These are phyloP conservation scores for Pleurotus sapidus DNA, from an alignment of 768 basidiomycete genomes.

Conservation along the genomic window DNA sequence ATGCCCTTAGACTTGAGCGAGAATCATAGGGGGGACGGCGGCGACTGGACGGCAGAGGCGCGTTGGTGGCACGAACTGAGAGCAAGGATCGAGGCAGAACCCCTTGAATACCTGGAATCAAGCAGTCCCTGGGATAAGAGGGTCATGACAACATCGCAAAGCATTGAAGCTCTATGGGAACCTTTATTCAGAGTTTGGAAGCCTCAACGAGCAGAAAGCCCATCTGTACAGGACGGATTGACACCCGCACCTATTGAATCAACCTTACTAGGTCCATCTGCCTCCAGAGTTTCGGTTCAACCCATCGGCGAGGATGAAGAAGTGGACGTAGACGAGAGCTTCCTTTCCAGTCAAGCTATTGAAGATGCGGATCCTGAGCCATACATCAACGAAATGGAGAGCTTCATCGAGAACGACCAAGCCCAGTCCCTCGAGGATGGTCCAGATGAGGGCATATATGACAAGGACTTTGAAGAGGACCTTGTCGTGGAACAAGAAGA, in stretches of 20 bases:
- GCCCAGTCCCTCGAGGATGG: conserved; percentile 29
- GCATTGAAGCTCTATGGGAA: conserved; percentile 85
- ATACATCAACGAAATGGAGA: conserved; percentile 18
- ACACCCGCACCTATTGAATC: conserved; percentile 9
- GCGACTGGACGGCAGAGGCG: conserved; percentile 70
- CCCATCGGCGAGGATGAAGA: conserved; percentile 19
- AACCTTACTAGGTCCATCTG: background rate
- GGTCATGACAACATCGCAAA: conserved; percentile 89
- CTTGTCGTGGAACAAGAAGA: conserved; percentile 20
- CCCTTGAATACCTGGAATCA: conserved; percentile 10
- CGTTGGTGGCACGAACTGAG: conserved; percentile 75
- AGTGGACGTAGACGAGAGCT: conserved; percentile 49
- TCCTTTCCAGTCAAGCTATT: conserved; percentile 43
- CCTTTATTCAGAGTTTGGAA: conserved; percentile 55
- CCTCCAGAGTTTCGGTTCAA: conserved; percentile 11
- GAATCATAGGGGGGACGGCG: conserved; percentile 51
- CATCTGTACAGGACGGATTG: conserved; percentile 2
- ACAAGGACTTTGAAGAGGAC: conserved; percentile 20
- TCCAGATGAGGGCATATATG: conserved; percentile 22
- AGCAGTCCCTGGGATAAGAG: conserved; percentile 58
- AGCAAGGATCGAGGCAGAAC: conserved; percentile 53
- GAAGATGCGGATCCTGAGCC: conserved; percentile 30
- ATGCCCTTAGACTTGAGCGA: conserved; percentile 71
- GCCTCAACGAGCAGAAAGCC: conserved; percentile 27
- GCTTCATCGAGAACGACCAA: conserved; percentile 26